Evolutionary conservation across 139 green algal genomes (phyloP).

Genomic region (Chlamydomonas urium): DNA sequence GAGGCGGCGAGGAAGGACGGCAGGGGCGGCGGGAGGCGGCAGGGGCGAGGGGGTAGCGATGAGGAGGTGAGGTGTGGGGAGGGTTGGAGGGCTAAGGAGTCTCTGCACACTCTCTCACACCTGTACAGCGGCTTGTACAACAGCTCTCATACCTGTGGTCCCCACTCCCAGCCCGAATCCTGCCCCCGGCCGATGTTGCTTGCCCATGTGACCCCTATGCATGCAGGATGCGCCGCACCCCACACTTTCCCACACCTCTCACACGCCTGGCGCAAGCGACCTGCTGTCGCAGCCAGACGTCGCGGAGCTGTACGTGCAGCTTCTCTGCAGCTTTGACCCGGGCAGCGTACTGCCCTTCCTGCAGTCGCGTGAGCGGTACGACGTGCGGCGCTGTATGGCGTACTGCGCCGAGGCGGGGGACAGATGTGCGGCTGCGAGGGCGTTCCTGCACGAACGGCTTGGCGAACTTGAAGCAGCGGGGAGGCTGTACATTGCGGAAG

Average conservation of each 20-base stretch:
- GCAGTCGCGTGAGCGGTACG: slow-evolving; percentile 1
- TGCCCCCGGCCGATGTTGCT: too few relatives aligned
- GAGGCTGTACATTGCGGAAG: slow-evolving; percentile 3
- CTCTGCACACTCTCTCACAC: too few relatives aligned
- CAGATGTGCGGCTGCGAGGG: slow-evolving; percentile 2
- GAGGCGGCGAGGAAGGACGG: slow-evolving; percentile 1
- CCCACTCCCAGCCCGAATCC: too few relatives aligned
- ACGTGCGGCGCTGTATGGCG: slow-evolving; percentile 9
- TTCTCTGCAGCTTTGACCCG: slow-evolving; percentile 3
- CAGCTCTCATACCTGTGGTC: too few relatives aligned
- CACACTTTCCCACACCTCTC: too few relatives aligned
- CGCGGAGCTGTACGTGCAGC: slow-evolving; percentile 1
- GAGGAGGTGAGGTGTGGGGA: not conserved
- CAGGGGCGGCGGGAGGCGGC: not conserved
- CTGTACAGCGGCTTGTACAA: too few relatives aligned
- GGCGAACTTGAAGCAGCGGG: slow-evolving; percentile 5
- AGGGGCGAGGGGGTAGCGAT: not conserved
- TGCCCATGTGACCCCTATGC: too few relatives aligned
- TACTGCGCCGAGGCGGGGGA: not conserved
- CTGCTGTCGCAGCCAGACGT: not conserved
- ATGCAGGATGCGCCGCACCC: too few relatives aligned
- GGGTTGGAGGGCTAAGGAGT: not conserved
- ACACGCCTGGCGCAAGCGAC: not conserved
- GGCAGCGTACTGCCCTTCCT: slow-evolving; percentile 7
- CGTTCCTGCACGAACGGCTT: slow-evolving; percentile 15